A percentile compares a stretch with the other conserved stretches of the same genome.
Conservation (phyloP, 257 asterid species). For the Solanum dulcamara region DNA sequence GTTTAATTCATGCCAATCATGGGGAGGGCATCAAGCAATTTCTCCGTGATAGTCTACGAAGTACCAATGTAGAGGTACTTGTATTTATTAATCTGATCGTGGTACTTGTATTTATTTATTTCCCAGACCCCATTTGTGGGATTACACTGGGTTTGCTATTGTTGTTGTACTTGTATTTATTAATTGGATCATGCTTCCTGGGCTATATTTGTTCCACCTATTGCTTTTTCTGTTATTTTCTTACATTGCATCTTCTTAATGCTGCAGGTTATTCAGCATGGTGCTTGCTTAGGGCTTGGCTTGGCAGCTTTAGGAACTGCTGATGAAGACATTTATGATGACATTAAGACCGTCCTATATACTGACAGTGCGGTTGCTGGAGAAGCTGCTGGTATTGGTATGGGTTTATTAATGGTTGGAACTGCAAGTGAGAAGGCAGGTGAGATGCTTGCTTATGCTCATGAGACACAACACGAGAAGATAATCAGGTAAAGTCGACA, state of each 20-base stretch:
- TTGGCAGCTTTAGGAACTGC: slow-evolving; percentile 95
- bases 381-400: slow-evolving; percentile 97
- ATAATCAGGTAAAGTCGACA: slow-evolving; percentile 54
- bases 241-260: not conserved
- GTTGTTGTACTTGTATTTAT: not conserved
- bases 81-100: not conserved
- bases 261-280: slow-evolving; percentile 91
- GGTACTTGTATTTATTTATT: not conserved
- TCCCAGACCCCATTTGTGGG: not conserved
- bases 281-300: slow-evolving; percentile 99
- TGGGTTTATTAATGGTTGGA: slow-evolving; percentile 97
- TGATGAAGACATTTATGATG: slow-evolving; percentile 79
- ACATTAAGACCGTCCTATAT: slow-evolving; percentile 71
- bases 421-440: slow-evolving; percentile 89
- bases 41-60: slow-evolving; percentile 77
- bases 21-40: slow-evolving; percentile 94
- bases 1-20: slow-evolving; percentile 93
- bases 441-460: slow-evolving; percentile 97
- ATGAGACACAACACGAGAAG: slow-evolving; percentile 95
- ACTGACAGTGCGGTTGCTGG: slow-evolving; percentile 98
- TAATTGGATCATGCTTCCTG: not conserved
- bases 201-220: not conserved
- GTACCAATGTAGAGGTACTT: slow-evolving; percentile 77
- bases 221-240: not conserved
- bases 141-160: not conserved